These are phyloP conservation scores for Hypoxylon fragiforme DNA, from an alignment of 495 filamentous ascomycete species.

Conservation along the genomic window DNA sequence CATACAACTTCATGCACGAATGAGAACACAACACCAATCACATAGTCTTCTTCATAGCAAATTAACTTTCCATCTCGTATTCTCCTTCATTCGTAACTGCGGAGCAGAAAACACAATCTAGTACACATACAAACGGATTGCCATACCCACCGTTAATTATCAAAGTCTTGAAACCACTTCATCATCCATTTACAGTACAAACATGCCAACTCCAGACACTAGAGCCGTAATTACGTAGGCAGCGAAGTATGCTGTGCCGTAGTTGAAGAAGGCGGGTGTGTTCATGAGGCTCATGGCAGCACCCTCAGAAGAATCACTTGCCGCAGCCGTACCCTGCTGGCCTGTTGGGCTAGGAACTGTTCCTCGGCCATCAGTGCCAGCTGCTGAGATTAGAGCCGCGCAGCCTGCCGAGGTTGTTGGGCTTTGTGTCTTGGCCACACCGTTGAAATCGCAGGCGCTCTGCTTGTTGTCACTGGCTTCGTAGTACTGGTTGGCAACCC, in stretches of 20 bases:
- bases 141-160: conserved; percentile 8
- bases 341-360: conserved; percentile 27
- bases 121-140: conserved; percentile 27
- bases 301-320: conserved; percentile 33
- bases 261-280: conserved; percentile 56
- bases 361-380: conserved; percentile 44
- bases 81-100: conserved; percentile 9
- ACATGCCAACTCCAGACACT: conserved; percentile 66
- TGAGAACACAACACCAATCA: too few species aligned
- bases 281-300: conserved; percentile 42
- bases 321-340: conserved; percentile 35
- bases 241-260: conserved; percentile 61
- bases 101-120: conserved; percentile 16
- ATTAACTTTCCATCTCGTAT: conserved; percentile 13
- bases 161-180: background rate
- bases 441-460: conserved; percentile 76
- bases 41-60: too few species aligned
- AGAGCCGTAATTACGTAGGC: conserved; percentile 63
- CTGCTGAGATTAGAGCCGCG: conserved; percentile 42
- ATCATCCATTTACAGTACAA: conserved; percentile 60
- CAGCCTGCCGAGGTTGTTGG: conserved; percentile 45
- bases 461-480: conserved; percentile 54
- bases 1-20: too few species aligned
- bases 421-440: conserved; percentile 59
- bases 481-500: conserved; percentile 82